Conservation (phyloP, 1,139 yeast species). For the Arxiozyma telluris region DNA sequence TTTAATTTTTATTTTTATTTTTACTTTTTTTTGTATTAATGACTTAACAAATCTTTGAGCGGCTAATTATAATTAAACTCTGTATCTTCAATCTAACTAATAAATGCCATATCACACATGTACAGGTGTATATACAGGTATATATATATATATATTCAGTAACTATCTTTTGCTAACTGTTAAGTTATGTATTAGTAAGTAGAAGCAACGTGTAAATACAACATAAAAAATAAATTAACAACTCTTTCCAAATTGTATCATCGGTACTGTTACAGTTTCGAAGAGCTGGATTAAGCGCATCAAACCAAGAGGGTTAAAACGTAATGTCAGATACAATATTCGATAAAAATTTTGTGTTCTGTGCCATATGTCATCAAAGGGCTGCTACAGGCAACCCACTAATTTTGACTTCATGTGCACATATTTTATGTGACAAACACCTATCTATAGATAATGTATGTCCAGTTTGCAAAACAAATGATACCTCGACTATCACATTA, state of each 20-base stretch:
- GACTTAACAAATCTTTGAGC: neutral
- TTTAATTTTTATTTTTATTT: too few species aligned
- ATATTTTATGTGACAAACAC: slow-evolving; percentile 20
- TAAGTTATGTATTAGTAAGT: neutral
- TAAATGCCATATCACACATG: neutral
- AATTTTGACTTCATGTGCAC: slow-evolving; percentile 25
- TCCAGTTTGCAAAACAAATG: slow-evolving; percentile 15
- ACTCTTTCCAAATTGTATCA: too few species aligned
- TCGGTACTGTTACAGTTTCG: neutral
- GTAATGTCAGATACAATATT: slow-evolving; percentile 9
- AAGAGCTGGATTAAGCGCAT: neutral
- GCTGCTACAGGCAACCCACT: slow-evolving; percentile 16
- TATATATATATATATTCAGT: too few species aligned
- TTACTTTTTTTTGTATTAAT: too few species aligned
- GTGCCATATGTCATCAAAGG: slow-evolving; percentile 18
- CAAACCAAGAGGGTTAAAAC: neutral
- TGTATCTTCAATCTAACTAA: neutral
- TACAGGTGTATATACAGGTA: too few species aligned
- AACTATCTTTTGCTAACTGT: too few species aligned
- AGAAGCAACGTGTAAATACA: neutral
- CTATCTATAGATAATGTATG: slow-evolving; percentile 8
- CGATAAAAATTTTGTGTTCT: slow-evolving; percentile 19
- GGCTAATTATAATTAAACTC: neutral
- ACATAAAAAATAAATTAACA: too few species aligned
- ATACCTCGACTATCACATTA: slow-evolving; percentile 15